Base-by-base conservation (phyloP, 768 basidiomycete species). In the Tephrocybe sp. region DNA sequence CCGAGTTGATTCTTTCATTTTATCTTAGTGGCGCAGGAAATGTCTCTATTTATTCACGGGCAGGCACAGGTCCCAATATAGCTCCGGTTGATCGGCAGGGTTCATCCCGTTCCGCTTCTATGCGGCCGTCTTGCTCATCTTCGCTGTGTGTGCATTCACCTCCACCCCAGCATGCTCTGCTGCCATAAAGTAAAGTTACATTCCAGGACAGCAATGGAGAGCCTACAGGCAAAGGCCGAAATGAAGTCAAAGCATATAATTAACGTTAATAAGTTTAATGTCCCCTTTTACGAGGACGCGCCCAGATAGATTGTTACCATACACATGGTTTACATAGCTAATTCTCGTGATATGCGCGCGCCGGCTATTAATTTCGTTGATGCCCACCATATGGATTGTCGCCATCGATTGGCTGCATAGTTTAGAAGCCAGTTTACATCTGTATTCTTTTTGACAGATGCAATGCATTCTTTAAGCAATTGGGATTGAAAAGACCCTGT, bases 21-120 rank as follows among this genome's bases (percentile, higher is more conserved):
- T 43, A 17, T 47, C 36, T 30, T 43, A 18, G 50, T 58, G 56
- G 56, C 50, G 56, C 53, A 54, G 30, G 21, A 44, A 51, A 6
- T 25, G n/a, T 12, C 33, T 20, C 5, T 50, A 14, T 48, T 25
- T 30, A 53, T 49, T 30, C 3, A 5, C n/a, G n/a, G 8, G 18
- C 24, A 48, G 42, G 37, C 18, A 20, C 33, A 14, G 33, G 30
- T 26, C 28, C 14, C 17, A 30, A 49, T 38, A 56, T 41, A 53
- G 25, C 28, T 32, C 48, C 37, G 39, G 28, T 30, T 45, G 39
- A 56, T 56, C 44, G 33, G 44, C 43, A 46, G 39, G 41, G 17
- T 44, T 39, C 38, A 28, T 21, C 15, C 25, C 42, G 50, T 17
- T 36, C 15, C 34, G 34, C 11, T 36, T 36, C 4, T 8, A 12